These are phyloP conservation scores for Diatrype stigma DNA, from an alignment of 2,329 filamentous ascomycete genomes.

Conservation along the genomic window DNA sequence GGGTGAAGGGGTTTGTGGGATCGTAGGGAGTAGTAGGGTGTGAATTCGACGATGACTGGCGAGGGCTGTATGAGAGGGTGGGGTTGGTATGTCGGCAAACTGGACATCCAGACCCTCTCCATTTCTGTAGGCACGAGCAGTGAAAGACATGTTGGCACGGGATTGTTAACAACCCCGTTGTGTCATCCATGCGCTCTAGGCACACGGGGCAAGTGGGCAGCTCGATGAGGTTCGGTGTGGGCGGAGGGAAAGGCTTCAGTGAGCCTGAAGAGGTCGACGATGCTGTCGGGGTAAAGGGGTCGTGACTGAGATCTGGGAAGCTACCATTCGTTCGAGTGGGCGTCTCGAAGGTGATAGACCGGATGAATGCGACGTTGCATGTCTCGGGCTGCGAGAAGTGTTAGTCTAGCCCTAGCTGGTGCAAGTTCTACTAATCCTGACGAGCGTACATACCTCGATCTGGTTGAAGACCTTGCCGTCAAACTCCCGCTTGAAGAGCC, in stretches of 20 bases:
- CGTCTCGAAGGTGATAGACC: slow-evolving; percentile 79
- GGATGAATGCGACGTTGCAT: slow-evolving; percentile 92
- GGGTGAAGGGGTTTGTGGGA: slow-evolving; percentile 44
- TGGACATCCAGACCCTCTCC: slow-evolving; percentile 89
- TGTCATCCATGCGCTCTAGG: slow-evolving; percentile 97
- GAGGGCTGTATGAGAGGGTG: slow-evolving; percentile 16
- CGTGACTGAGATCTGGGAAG: slow-evolving; percentile 58
- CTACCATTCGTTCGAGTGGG: slow-evolving; percentile 44
- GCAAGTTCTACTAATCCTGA: slow-evolving; percentile 7
- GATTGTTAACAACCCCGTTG: slow-evolving; percentile 89
- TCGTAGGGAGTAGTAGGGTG: slow-evolving; percentile 31
- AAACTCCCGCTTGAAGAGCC: slow-evolving; percentile 78
- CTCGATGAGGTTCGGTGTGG: slow-evolving; percentile 81
- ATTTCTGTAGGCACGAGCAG: slow-evolving; percentile 92
- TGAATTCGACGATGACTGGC: slow-evolving; percentile 15
- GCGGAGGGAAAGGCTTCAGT: slow-evolving; percentile 57
- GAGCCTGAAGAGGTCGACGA: slow-evolving; percentile 34
- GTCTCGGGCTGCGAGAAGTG: slow-evolving; percentile 68
- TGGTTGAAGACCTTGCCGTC: slow-evolving; percentile 91
- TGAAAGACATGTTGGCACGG: slow-evolving; percentile 98
- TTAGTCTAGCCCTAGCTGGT: slow-evolving; percentile 21
- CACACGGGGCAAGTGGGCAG: slow-evolving; percentile 95
- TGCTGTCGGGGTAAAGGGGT: slow-evolving; percentile 56
- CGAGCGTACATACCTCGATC: slow-evolving; percentile 63
- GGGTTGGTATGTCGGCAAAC: slow-evolving; percentile 83